phyloP scores from a whole-genome alignment of 192 early-diverging fungal genomes.

The Backusella liffmaniae region DNA sequence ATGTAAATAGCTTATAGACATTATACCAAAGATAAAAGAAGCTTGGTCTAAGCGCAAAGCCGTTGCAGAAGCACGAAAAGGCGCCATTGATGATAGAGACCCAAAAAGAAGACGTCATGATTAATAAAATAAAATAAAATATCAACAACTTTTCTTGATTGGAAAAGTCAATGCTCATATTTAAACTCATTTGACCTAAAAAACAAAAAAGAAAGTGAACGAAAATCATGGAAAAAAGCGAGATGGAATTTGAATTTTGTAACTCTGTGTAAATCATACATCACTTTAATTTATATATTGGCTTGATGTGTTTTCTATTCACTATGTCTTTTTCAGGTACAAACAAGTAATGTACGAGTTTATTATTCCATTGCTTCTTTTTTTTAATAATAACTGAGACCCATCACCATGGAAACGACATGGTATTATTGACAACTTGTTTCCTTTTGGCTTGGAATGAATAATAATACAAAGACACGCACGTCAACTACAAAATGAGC shows the following conservation, averaged over 20 bases:
- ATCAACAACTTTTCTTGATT: neutral
- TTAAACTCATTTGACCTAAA: neutral
- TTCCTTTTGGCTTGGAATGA: too few relatives aligned
- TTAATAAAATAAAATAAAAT: neutral
- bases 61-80: neutral
- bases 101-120: neutral
- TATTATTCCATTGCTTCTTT: too few relatives aligned
- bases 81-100: neutral
- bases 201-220: neutral
- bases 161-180: neutral
- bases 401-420: too few relatives aligned
- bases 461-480: too few relatives aligned
- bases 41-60: conserved; percentile 37
- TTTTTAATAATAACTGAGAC: too few relatives aligned
- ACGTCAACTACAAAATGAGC: too few relatives aligned
- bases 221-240: neutral
- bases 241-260: neutral
- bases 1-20: conserved; percentile 19
- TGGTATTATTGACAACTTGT: too few relatives aligned
- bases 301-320: too few relatives aligned
- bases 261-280: neutral
- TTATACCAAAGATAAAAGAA: conserved; percentile 31
- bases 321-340: too few relatives aligned
- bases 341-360: too few relatives aligned
- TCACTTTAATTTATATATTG: neutral